Base-by-base conservation (phyloP, 1,139 yeast species). In the Sugiyamaella novakii region DNA sequence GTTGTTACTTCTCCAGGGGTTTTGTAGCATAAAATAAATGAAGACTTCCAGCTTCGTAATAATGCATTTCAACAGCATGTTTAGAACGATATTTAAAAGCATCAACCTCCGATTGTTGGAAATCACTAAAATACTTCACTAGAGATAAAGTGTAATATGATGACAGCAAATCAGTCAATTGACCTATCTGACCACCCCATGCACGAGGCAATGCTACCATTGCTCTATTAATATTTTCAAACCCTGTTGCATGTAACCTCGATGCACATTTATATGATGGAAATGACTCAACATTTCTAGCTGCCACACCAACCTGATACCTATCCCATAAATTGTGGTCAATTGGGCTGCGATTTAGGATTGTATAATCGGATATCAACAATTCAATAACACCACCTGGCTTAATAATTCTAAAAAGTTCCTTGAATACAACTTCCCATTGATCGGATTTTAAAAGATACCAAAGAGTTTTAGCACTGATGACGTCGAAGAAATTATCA, bases 351-450 rank as follows among this genome's bases (percentile, higher is more conserved):
- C 52, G 54, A 41, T 59, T 61, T 5, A 69, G 43, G 4, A 63
- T 34, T 5, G 59, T 58, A 39, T 61, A 65, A 45, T 70, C 73
- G 49, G 62, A 57, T 19, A 66, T 47, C 11, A 65, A 55, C 12
- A 71, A 38, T 43, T 68, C 70, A 2, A 72, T 54, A 41, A 61
- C 67, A 0, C 78, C 79, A 7, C 70, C 69, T 1, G 74, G 74
- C 50, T 70, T 68, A 21, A 70, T 59, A 3, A 73, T 67, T 35
- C 79, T 59, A 37, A 52, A 49, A 22, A 73, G 48, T 48, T 75
- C 78, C 12, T 58, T 53, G 21, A 75, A 56, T 0, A 67, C 70
- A 1, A 59, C 61, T 2, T 56, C 64, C 73, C 73, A 69, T 21
- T 70, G 70, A 12, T 59, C 57, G 11, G 47, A 47, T 28, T 53